Base-by-base conservation (phyloP, 306 rosid species). In the Canavalia gladiata region DNA sequence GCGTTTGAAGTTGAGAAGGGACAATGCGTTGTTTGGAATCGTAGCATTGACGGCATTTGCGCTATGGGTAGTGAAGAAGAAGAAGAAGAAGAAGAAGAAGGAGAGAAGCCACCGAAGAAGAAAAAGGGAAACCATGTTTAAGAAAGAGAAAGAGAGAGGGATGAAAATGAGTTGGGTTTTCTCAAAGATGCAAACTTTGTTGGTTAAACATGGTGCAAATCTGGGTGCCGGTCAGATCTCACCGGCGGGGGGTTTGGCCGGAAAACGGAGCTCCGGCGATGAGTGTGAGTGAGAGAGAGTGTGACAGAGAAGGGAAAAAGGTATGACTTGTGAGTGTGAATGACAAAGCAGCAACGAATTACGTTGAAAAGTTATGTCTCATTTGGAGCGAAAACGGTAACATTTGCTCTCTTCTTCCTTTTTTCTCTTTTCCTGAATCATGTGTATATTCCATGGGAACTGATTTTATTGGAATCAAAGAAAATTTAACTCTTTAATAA, bases 1-100 rank as follows among this genome's bases (percentile, higher is more conserved):
- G 59, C 10, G 41, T 73, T 87, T 91, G 78, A 91, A 87, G 54
- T 45, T 75, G 55, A 91, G 87, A 69, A 91, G 95, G 7, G 91
- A 81, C 83, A 89, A 82, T 86, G 89, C 92, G 6, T 91, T 89
- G 50, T 5, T 71, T 0, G 50, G 65, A 54, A 60, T 9, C 29
- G 83, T 49, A 69, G 56, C 13, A 18, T 85, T 43, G 52, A 74
- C 67, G 67, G 88, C 75, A 63, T 85, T 80, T 28, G 86, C 56
- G 81, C 51, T 10, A 65, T 55, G 69, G 31, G 66, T 49, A 1
- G 63, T 64, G 64, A 85, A 75, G 80, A 84, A 37, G 37, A 80
- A 75, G 42, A 75, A 72, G 37, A 75, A 42, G 68, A 52, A 9
- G 49, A 68, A 39, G 49, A 84, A 5, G 43, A 82, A 18, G 25